A percentile compares a stretch with the other conserved stretches of the same genome.
Evolutionary conservation across 2,329 filamentous ascomycete species (phyloP).

Genomic region (Pyrenophora tritici-repentis): DNA sequence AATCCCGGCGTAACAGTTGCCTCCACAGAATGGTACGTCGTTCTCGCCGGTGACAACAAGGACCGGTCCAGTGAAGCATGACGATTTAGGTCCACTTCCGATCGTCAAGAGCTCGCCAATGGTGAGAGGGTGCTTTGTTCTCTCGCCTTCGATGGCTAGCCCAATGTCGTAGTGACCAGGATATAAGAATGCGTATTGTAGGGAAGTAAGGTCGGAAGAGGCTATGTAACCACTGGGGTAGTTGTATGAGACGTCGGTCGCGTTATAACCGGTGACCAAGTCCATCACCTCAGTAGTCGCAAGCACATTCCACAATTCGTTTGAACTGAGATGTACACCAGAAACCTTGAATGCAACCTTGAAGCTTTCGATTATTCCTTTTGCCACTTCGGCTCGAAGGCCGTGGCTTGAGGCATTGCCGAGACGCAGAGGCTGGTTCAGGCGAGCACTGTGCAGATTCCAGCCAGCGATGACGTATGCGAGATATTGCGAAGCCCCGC

Average conservation of each 20-base stretch:
- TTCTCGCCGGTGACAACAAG: constrained; percentile 61
- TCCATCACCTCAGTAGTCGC: constrained; percentile 37
- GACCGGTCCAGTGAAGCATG: constrained; percentile 59
- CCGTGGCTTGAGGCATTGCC: constrained; percentile 32
- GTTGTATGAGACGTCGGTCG: constrained; percentile 27
- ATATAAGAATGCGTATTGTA: constrained; percentile 57
- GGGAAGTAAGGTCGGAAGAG: constrained; percentile 52
- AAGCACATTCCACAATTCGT: constrained; percentile 37
- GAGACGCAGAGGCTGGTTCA: constrained; percentile 50
- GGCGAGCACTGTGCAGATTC: constrained; percentile 55
- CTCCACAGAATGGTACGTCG: constrained; percentile 65
- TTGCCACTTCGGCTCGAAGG: constrained; percentile 19
- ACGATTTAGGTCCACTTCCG: constrained; percentile 44
- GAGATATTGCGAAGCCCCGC: constrained; percentile 54
- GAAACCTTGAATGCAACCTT: constrained; percentile 22
- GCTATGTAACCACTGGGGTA: constrained; percentile 60
- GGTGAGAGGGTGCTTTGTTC: constrained; percentile 61
- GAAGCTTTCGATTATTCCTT: constrained; percentile 22
- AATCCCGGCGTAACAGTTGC: constrained; percentile 56
- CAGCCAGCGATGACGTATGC: constrained; percentile 52
- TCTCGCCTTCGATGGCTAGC: constrained; percentile 55
- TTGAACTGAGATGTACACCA: constrained; percentile 16
- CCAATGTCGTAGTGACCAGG: constrained; percentile 61
- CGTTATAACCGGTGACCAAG: constrained; percentile 39
- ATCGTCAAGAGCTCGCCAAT: constrained; percentile 65